Base-by-base conservation (phyloP, 2,329 filamentous ascomycete genomes). In the Exophiala sideris region DNA sequence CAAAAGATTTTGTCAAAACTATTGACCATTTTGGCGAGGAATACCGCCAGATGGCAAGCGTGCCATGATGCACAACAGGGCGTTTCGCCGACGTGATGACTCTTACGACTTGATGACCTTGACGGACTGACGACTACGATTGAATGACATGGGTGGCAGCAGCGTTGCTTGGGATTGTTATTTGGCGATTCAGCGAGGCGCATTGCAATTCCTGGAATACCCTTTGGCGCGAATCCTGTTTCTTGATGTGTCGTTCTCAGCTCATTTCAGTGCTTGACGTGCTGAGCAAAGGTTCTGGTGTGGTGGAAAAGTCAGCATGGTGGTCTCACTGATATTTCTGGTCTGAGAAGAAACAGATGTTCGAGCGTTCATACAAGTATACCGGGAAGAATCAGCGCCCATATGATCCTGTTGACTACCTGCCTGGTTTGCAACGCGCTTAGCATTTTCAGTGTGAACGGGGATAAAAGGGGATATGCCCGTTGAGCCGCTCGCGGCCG, bases 1-100 rank as follows among this genome's bases (percentile, higher is more conserved):
- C 73, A 5, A 65, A 68, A 16, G 62, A 57, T 6, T 76, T 76
- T 53, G 50, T 70, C 16, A 60, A 66, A 8, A 65, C 60, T 1
- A 68, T 76, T 44, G 52, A 64, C 5, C 63, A 68, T 29, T 62
- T 72, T 18, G 44, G 56, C 46, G 59, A 58, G 50, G 57, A 60
- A n/a, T 46, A 57, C 48, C 54, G 54, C 32, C 50, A 38, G 16
- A 50, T 40, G 14, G 48, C 38, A 21, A 12, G 46, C 40, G n/a
- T 40, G 39, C 44, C 51, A 29, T 55, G 45, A 52, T 16, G 29
- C 18, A 41, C 39, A 35, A 49, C 49, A 35, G 33, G 48, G n/a
- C 33, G 7, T 8, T 29, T 29, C 7, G 24, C 5, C 24, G 24
- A 29, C 24, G 24, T 29, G 24, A 29, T 29, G 24, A 29, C 21